Base-by-base conservation (phyloP, 768 basidiomycete species). In the Kwoniella shandongensis region DNA sequence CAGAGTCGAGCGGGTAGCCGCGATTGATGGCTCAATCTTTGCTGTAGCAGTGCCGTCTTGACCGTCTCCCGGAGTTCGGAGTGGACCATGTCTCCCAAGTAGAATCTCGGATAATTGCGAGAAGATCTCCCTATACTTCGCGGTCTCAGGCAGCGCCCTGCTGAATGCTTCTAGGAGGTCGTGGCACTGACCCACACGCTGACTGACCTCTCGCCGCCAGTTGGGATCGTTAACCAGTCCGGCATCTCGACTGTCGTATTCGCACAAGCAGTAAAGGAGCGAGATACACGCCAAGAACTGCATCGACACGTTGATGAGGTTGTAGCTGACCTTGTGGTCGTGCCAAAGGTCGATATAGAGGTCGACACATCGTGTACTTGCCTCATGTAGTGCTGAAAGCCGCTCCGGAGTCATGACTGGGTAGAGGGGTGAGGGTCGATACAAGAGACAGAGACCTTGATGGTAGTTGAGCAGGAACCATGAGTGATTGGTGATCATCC, bases 401-500 rank as follows among this genome's bases (percentile, higher is more conserved):
- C 47, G 26, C 11, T 62, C 55, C 2, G 51, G 8, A 4, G 61
- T 57, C 35, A 59, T 59, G 10, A 32, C 40, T 3, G 67, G 64
- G 41, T 47, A 61, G 3, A 69, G 41, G 4, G 61, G 61, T n/a
- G 67, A 69, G 5, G 64, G 67, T 23, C 62, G 54, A 25, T 69
- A 63, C 11, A 69, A 54, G 4, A 58, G 39, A 22, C 54, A 60
- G 3, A 65, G 39, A 17, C 29, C 25, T 23, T 61, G 62, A 13
- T 69, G 58, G 49, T 65, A 65, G 23, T 61, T 59, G 27, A 69
- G 57, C 3, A 54, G 30, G 50, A 64, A 67, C 59, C 59, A 67
- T 18, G 63, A 61, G 13, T 54, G 45, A 18, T 53, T 49, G 39
- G 44, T 61, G 40, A 65, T 54, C 63, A 61, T 65, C 15, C 58